Evolutionary conservation across 2,329 filamentous ascomycete genomes (phyloP), one percentile per base, ranked within the genome.

Genomic region (Drechslera avenae): DNA sequence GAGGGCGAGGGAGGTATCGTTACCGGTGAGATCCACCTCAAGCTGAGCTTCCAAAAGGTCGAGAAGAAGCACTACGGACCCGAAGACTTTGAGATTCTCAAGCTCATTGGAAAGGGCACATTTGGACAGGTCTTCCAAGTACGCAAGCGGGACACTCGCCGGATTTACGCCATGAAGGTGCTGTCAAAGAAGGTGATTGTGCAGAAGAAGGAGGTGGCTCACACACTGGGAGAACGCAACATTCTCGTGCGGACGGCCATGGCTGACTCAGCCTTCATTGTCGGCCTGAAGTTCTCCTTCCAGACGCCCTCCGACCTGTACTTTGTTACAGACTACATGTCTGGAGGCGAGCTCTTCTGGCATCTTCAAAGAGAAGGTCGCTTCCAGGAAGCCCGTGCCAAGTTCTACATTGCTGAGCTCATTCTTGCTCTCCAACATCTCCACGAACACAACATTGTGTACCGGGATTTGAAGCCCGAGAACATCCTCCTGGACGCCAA

Each of bases 321-420:
- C 72, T 82, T 99, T n/a, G 94, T 99, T 12, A 97, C 94, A 4
- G 94, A 97, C 72, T 99, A 97, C 79, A 97, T 99, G 94, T 99
- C 94, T 13, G 94, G 94, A 32, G 94, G 94, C 50, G 94, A 99
- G 75, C 81, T 99, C 1, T 99, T 99, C 76, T 99, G 94, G 93
- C 94, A 99, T 78, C 77, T 99, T 51, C 94, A 99, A 72, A 96
- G 96, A 71, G 94, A 97, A 72, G 93, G 93, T 42, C 88, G 93
- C 23, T 99, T 99, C 74, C 88, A 94, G 60, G 94, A 97, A 78
- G 89, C 87, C 65, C 86, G 94, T 18, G 94, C 94, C 60, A 97
- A 97, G 76, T 99, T 99, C 73, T 99, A 99, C 77, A 97, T 97
- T 72, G 94, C 94, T 13, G 94, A 99, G 75, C 84, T 99, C 55